phyloP scores from a whole-genome alignment of 2,329 filamentous ascomycete species.

The Colletotrichum theobromicola region DNA sequence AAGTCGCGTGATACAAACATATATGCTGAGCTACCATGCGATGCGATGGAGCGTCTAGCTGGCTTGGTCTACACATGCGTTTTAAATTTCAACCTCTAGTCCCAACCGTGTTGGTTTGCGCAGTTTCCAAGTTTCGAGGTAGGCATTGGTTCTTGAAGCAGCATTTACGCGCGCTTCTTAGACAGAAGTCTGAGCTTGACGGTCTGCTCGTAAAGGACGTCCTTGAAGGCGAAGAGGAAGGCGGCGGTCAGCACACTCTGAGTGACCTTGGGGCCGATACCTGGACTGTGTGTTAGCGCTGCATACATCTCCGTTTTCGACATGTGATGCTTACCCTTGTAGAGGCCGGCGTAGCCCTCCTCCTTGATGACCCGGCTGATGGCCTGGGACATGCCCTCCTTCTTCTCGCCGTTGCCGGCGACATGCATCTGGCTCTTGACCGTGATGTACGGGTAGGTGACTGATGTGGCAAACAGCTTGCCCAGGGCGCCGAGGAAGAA shows the following conservation, averaged over 20 bases:
- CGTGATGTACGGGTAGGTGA: constrained; percentile 98
- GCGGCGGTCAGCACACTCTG: constrained; percentile 97
- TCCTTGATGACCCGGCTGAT: constrained; percentile 82
- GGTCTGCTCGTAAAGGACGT: constrained; percentile 87
- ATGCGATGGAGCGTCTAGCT: constrained; percentile 1
- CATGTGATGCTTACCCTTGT: constrained; percentile 66
- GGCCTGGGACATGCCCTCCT: constrained; percentile 80
- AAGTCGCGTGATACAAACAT: background rate
- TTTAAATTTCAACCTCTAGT: background rate
- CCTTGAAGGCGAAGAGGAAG: constrained; percentile 97
- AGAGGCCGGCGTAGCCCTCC: constrained; percentile 90
- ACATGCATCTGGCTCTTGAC: constrained; percentile 99
- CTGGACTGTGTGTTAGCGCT: constrained; percentile 48
- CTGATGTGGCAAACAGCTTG: constrained; percentile 90
- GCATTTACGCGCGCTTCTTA: constrained; percentile 37
- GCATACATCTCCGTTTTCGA: background rate
- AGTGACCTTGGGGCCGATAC: constrained; percentile 93
- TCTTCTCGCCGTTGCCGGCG: constrained; percentile 74
- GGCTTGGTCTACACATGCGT: constrained; percentile 8
- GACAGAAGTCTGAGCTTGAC: constrained; percentile 63
- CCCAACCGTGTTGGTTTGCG: constrained; percentile 4
- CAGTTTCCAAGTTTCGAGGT: constrained; percentile 24
- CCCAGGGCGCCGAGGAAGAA: constrained; percentile 92
- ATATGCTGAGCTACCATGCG: constrained; percentile 7
- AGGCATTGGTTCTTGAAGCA: background rate